Conservation (phyloP, 306 rosid genomes). For the Pachyrhizus erosus region DNA sequence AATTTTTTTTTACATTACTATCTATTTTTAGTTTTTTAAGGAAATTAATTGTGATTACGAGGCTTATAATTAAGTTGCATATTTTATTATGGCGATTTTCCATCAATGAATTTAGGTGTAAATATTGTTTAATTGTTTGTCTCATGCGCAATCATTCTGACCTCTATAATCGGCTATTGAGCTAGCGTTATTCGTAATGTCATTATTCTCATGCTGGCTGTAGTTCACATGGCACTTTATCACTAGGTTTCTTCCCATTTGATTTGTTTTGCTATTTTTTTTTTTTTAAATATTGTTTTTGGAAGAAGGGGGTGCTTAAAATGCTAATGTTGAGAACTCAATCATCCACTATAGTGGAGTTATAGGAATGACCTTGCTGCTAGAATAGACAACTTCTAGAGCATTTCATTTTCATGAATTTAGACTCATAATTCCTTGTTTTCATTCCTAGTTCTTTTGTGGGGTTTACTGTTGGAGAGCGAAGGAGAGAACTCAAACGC, state of each 20-base stretch:
- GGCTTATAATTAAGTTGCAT: constrained; percentile 45
- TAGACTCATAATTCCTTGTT: constrained; percentile 10
- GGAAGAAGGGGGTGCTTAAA: not conserved
- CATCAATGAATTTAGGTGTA: constrained; percentile 33
- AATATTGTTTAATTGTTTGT: not conserved
- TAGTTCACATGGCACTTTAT: constrained; percentile 34
- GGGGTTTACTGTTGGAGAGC: constrained; percentile 30
- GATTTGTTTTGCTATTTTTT: not conserved
- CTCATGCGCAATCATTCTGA: constrained; percentile 30
- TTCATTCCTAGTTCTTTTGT: not conserved
- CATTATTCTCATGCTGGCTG: not conserved
- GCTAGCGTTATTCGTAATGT: constrained; percentile 6
- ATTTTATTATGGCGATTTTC: constrained; percentile 41
- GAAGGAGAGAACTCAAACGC: constrained; percentile 16
- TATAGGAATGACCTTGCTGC: not conserved
- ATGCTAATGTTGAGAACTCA: not conserved
- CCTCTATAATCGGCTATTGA: not conserved
- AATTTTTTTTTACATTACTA: not conserved
- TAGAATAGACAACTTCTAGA: constrained; percentile 27
- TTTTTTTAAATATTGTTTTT: not conserved
- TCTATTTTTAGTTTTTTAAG: constrained; percentile 40
- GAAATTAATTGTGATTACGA: constrained; percentile 66
- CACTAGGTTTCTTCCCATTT: constrained; percentile 6
- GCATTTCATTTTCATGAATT: constrained; percentile 31
- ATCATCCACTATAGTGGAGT: constrained; percentile 8